These are phyloP conservation scores for Ehretia macrophylla DNA, from an alignment of 257 asterid species.

Conservation along the genomic window DNA sequence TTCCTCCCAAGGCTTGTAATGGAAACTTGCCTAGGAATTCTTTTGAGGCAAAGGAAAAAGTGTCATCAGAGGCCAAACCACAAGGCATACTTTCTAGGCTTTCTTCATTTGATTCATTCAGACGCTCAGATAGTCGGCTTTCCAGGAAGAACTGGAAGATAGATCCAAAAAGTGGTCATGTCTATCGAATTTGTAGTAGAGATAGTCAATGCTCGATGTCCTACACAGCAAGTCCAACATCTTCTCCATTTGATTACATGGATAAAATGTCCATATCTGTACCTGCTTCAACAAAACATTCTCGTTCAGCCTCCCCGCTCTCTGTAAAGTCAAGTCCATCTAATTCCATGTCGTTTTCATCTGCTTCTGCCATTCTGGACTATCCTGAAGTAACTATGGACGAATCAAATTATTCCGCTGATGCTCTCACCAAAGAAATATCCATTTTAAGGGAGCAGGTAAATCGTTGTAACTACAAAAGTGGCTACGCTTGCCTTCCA, in stretches of 20 bases:
- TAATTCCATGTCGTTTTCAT: constrained; percentile 20
- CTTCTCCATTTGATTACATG: constrained; percentile 30
- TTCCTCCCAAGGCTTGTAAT: constrained; percentile 44
- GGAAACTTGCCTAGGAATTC: constrained; percentile 20
- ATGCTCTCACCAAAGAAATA: constrained; percentile 41
- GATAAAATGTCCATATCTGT: constrained; percentile 34
- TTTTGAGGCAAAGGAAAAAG: constrained; percentile 24
- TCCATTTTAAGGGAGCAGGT: constrained; percentile 58
- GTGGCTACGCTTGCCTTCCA: background rate
- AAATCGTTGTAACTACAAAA: constrained; percentile 4
- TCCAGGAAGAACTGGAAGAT: constrained; percentile 31
- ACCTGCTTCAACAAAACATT: constrained; percentile 33
- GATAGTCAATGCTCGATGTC: constrained; percentile 24
- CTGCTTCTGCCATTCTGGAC: constrained; percentile 26
- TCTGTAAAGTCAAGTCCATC: constrained; percentile 33
- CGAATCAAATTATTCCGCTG: constrained; percentile 36
- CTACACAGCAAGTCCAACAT: constrained; percentile 31
- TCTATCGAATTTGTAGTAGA: constrained; percentile 26
- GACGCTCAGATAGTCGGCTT: constrained; percentile 20
- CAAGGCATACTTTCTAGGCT: constrained; percentile 39
- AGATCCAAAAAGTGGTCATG: constrained; percentile 20
- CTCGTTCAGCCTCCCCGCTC: constrained; percentile 38
- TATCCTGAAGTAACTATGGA: constrained; percentile 31
- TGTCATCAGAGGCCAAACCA: constrained; percentile 13
- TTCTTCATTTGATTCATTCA: constrained; percentile 54